These are phyloP conservation scores for Cystofilobasidium bisporidii DNA, from an alignment of 768 basidiomycete genomes.

Conservation along the genomic window DNA sequence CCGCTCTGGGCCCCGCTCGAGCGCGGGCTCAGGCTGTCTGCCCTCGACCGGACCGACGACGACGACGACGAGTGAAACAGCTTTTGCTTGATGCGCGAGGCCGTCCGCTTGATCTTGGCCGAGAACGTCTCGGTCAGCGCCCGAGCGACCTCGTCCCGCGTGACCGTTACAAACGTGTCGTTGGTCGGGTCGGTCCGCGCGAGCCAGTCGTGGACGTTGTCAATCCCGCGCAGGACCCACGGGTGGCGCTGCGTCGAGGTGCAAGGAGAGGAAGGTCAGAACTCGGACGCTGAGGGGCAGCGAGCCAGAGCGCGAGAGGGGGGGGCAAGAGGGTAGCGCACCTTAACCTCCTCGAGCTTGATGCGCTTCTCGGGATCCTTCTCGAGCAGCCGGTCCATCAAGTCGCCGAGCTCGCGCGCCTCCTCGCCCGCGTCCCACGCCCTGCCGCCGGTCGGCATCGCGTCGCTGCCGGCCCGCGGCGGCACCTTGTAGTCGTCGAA, in stretches of 20 bases:
- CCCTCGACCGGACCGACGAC: background rate
- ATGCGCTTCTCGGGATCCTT: constrained; percentile 69
- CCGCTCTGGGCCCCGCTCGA: constrained; percentile 5
- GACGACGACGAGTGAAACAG: constrained; percentile 22
- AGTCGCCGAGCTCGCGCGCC: constrained; percentile 55
- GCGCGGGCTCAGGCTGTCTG: background rate
- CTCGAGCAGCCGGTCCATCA: constrained; percentile 67
- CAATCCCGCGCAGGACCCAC: constrained; percentile 63
- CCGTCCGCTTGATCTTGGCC: constrained; percentile 36
- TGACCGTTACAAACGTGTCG: constrained; percentile 51
- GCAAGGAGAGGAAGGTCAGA: background rate
- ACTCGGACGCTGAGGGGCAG: too few species aligned
- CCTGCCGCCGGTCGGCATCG: constrained; percentile 56
- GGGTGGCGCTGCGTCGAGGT: constrained; percentile 37
- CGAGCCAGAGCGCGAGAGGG: background rate
- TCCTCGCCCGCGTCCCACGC: constrained; percentile 39
- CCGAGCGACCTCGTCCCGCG: constrained; percentile 63
- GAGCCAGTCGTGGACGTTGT: constrained; percentile 62
- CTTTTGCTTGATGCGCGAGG: constrained; percentile 30
- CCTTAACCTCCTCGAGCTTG: constrained; percentile 74
- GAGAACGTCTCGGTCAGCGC: constrained; percentile 42
- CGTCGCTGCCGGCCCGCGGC: constrained; percentile 62
- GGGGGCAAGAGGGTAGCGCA: constrained; percentile 37
- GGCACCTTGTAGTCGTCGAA: constrained; percentile 62
- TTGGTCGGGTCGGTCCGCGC: constrained; percentile 50